Base-by-base conservation (phyloP, 805 yeast species). In the Pichia scutulata region DNA sequence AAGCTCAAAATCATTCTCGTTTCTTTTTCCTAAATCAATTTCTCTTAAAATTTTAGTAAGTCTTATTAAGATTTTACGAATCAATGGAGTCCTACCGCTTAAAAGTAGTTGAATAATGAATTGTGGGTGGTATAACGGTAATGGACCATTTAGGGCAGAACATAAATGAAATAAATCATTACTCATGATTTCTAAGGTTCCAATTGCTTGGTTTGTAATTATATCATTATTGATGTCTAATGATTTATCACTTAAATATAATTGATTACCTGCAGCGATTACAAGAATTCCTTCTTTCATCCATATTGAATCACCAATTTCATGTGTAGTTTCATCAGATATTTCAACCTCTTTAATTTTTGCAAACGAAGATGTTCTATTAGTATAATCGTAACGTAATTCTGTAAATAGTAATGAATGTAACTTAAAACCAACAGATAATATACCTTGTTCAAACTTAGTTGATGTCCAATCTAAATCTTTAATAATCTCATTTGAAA, bases 61-160 rank as follows among this genome's bases (percentile, higher is more conserved):
- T 22, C 71, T 66, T 13, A 77, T 67, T 19, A 92, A 60, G 1
- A 90, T 72, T 39, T 72, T 74, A 53, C 79, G 74, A 2, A 81
- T 90, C 2, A 80, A 60, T 12, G 69, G 67, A 14, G 76, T 55
- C 54, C 83, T 81, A 25, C 82, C 83, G 56, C 80, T 76, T 58
- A 84, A 81, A 19, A 90, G 63, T 5, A 82, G 70, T 63, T 90
- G 96, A 43, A 89, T 82, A 44, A 90, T 65, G 48, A 88, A 76
- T 64, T 89, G 96, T 0, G 98, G 98, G 60, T 92, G 97, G 58
- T 87, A 90, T 0, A 89, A 68, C 0, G 97, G 97, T 16, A 92
- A 65, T 0, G 95, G 93, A 30, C 97, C 97, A 67, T 90, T 90
- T 49, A 90, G 68, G 5, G 89, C 82, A 16, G 87, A 71, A 46